Conservation (phyloP, 2,329 filamentous ascomycete genomes). For the Microascus cirrosus region DNA sequence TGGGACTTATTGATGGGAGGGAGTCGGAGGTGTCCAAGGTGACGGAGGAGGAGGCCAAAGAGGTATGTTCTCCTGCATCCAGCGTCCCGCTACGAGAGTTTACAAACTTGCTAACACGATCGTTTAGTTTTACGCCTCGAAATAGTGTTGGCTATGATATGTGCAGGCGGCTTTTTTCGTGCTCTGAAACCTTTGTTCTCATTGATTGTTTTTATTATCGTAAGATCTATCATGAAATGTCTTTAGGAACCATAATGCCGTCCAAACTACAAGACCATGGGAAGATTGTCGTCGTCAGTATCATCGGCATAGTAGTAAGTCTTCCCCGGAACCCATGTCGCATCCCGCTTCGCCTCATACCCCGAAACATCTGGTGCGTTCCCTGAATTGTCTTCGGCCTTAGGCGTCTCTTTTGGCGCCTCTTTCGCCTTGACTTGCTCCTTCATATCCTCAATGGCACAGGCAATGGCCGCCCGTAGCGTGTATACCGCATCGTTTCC, state of each 20-base stretch:
- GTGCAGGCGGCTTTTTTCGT: background rate
- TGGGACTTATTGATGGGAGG: conserved; percentile 62
- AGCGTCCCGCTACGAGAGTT: background rate
- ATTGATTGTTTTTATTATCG: background rate
- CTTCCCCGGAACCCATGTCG: background rate
- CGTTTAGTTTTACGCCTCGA: conserved; percentile 7
- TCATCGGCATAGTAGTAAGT: background rate
- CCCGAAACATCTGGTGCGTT: background rate
- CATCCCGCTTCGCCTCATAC: background rate
- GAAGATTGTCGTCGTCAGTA: background rate
- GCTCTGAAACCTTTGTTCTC: background rate
- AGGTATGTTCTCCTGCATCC: conserved; percentile 27
- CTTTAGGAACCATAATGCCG: background rate
- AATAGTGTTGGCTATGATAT: background rate
- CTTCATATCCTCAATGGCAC: conserved; percentile 1
- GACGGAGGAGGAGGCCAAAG: conserved; percentile 57
- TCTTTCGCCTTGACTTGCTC: background rate
- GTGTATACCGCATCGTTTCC: conserved; percentile 81
- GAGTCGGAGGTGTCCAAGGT: conserved; percentile 55
- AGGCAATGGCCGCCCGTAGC: conserved; percentile 57
- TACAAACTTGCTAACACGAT: background rate
- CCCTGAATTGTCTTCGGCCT: background rate
- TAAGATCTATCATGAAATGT: background rate
- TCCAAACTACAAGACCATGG: background rate
- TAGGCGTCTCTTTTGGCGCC: background rate